These are phyloP conservation scores for Neodidymelliopsis sp. DNA, from an alignment of 2,329 filamentous ascomycete species.

Conservation along the genomic window DNA sequence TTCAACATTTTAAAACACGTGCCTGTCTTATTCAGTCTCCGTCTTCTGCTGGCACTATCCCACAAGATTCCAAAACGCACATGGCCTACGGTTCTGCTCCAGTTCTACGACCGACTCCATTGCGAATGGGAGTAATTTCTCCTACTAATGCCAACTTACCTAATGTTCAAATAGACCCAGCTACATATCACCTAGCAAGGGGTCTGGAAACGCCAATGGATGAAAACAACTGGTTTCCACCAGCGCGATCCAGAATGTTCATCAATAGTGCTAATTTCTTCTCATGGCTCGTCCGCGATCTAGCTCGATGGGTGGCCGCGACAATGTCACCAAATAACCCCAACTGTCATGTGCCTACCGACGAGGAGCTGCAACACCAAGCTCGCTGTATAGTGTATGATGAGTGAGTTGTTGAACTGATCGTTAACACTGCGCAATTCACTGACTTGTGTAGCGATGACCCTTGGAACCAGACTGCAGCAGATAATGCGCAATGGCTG, in stretches of 20 bases:
- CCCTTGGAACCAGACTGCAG: conserved; percentile 49
- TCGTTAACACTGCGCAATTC: background rate
- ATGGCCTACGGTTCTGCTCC: background rate
- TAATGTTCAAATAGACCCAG: conserved; percentile 10
- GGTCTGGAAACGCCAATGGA: conserved; percentile 2
- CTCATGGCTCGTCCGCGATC: conserved; percentile 28
- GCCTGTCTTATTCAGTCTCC: background rate
- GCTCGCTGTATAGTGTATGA: conserved; percentile 45
- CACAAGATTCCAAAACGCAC: background rate
- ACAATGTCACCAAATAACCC: conserved; percentile 35
- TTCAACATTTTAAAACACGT: conserved; percentile 10
- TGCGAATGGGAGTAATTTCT: background rate
- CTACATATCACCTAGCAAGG: conserved; percentile 2
- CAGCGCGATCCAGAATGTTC: conserved; percentile 16
- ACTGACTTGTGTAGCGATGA: conserved; percentile 31
- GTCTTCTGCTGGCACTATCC: background rate
- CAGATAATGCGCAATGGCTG: conserved; percentile 45
- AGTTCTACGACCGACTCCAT: conserved; percentile 4
- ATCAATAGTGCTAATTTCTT: conserved; percentile 20
- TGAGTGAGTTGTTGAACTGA: conserved; percentile 1
- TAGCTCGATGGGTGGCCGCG: conserved; percentile 33
- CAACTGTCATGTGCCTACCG: conserved; percentile 32
- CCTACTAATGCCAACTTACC: background rate
- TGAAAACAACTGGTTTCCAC: conserved; percentile 1
- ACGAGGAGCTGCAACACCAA: conserved; percentile 44